A percentile compares a stretch with the other conserved stretches of the same genome.
phyloP scores from a whole-genome alignment of 306 rosid species.

The Sphenostylis stenocarpa region DNA sequence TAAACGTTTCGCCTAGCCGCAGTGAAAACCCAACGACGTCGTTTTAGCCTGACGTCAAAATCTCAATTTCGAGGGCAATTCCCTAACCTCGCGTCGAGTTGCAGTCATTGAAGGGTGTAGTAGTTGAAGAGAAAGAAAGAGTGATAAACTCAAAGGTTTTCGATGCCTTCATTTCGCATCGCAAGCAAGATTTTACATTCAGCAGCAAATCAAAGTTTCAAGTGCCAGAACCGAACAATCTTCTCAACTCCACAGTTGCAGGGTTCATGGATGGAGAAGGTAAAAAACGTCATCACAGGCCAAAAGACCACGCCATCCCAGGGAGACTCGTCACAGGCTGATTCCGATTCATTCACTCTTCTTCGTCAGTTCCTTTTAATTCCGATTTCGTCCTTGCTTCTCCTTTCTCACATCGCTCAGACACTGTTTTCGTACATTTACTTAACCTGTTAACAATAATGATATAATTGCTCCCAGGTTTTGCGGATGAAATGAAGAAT shows the following conservation, averaged over 20 bases:
- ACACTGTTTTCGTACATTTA: background rate
- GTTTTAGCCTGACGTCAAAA: background rate
- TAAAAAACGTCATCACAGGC: conserved; percentile 79
- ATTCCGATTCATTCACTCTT: conserved; percentile 62
- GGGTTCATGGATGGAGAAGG: conserved; percentile 72
- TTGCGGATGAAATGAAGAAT: conserved; percentile 77
- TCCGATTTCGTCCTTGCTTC: background rate
- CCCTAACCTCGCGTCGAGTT: background rate
- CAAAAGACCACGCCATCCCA: conserved; percentile 32
- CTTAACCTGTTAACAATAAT: background rate
- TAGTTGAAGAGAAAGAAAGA: background rate
- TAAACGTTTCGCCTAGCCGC: too few relatives aligned
- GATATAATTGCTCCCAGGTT: conserved; percentile 38
- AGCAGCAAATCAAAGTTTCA: background rate
- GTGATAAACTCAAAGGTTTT: background rate
- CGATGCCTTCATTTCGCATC: conserved; percentile 51
- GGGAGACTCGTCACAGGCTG: conserved; percentile 27
- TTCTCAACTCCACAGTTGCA: conserved; percentile 60
- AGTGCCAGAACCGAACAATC: conserved; percentile 52
- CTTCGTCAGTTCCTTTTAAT: conserved; percentile 49
- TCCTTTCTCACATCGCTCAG: background rate
- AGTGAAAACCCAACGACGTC: too few relatives aligned
- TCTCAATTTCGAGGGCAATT: background rate
- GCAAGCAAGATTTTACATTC: conserved; percentile 30
- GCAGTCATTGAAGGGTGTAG: background rate